phyloP scores from a whole-genome alignment of 768 basidiomycete genomes.

The Tephrocybe sp. region DNA sequence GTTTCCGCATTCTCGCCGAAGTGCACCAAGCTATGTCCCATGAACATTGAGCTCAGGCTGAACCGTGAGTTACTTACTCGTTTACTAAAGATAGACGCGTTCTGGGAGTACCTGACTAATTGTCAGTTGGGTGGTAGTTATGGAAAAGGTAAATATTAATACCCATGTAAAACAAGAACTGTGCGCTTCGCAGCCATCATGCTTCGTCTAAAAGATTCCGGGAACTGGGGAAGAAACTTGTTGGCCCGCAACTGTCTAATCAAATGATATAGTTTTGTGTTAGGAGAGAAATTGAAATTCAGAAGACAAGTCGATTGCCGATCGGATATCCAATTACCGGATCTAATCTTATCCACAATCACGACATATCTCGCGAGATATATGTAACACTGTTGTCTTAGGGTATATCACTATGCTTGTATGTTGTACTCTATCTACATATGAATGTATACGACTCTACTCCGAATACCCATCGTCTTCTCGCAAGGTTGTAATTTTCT shows the following conservation, averaged over 20 bases:
- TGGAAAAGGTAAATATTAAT: slow-evolving; percentile 5
- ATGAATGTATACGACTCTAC: slow-evolving; percentile 24
- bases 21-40: slow-evolving; percentile 56
- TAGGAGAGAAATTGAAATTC: neutral
- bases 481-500: slow-evolving; percentile 54
- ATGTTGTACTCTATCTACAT: neutral
- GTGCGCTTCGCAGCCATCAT: slow-evolving; percentile 24
- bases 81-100: slow-evolving; percentile 67
- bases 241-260: slow-evolving; percentile 4
- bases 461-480: slow-evolving; percentile 71
- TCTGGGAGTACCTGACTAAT: slow-evolving; percentile 62
- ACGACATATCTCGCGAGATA: too few species aligned
- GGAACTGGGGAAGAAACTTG: neutral
- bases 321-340: slow-evolving; percentile 7
- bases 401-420: too few species aligned
- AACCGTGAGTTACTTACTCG: slow-evolving; percentile 40
- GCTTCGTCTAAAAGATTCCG: neutral
- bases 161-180: slow-evolving; percentile 44
- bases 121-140: neutral
- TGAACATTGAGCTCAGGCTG: neutral
- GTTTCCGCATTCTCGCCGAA: slow-evolving; percentile 67
- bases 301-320: neutral
- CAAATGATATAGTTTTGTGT: neutral
- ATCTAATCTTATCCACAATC: slow-evolving; percentile 5
- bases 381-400: too few species aligned